Evolutionary conservation across 345 rosid genomes (phyloP).

Genomic region (Murraya paniculata): DNA sequence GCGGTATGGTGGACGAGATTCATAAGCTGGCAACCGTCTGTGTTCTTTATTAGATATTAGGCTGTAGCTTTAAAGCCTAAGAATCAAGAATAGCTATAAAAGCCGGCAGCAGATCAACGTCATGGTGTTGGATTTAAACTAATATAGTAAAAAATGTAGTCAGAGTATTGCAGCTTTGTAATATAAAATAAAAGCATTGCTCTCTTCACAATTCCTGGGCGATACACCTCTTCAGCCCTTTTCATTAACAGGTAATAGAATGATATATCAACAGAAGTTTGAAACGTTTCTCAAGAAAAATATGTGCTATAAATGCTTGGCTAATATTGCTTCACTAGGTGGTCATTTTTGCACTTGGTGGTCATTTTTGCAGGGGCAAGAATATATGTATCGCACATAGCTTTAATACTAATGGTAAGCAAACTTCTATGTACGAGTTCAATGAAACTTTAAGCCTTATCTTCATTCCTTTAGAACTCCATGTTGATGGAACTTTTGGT

Average conservation of each 20-base stretch:
- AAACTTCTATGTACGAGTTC: background rate
- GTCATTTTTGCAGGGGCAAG: background rate
- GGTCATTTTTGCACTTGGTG: background rate
- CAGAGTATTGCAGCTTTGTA: background rate
- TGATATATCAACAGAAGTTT: background rate
- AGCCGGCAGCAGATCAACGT: background rate
- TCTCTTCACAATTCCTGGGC: background rate
- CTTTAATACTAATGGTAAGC: background rate
- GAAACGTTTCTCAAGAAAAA: background rate
- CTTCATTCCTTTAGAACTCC: background rate
- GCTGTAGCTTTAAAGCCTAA: background rate
- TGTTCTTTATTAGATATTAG: background rate
- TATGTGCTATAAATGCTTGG: background rate
- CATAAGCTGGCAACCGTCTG: conserved; percentile 4
- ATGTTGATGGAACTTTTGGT: background rate
- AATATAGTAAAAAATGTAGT: background rate
- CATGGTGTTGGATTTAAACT: background rate
- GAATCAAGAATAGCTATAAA: background rate
- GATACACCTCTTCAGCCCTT: background rate
- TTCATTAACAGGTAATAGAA: background rate
- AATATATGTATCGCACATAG: background rate
- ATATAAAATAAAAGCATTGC: background rate
- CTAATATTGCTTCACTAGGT: background rate
- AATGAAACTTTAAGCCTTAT: background rate
- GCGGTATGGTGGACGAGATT: conserved; percentile 56